Evolutionary conservation across 352 stramenopile genomes (phyloP), one percentile per base, ranked within the genome.

Genomic region (Pythium rhizo-oryzae): DNA sequence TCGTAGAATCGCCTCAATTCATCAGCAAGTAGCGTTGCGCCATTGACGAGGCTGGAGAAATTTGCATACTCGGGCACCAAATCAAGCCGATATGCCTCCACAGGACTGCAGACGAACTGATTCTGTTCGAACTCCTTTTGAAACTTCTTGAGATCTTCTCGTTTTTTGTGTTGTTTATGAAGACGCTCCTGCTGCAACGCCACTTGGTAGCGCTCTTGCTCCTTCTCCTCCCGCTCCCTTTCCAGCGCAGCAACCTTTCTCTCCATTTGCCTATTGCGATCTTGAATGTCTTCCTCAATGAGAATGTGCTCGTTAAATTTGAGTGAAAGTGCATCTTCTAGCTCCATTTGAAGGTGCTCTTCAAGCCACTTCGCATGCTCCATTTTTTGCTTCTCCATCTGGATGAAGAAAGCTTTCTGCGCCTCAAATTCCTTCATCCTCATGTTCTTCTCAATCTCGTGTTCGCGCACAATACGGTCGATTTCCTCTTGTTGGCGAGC

Each of bases 51-150:
- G 18, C 65, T 60, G 0, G 62, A 30, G 33, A 91, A 92, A 11
- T 81, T 65, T 6, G 76, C 72, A 47, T 74, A 82, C 9, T 78
- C 64, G 0, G 78, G 52, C 12, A 60, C 39, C 9, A 75, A n/a
- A 47, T 92, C 82, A n/a, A 92, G 63, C 16, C 43, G 61, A 56
- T 91, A 92, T 1, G 70, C 67, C 19, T 91, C 84, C 8, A 89
- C 75, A 7, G 82, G 65, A 67, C 81, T 91, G 25, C 78, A 89
- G 1, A 86, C 76, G 8, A 92, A 73, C 53, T 89, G 72, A 49
- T 83, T 79, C 52, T 82, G 74, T 70, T 92, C 84, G 30, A 92
- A 92, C n/a, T 79, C 76, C 8, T 67, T 71, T 55, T 91, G 82
- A 30, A 83, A 81, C 18, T 54, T 62, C 59, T 91, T 90, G 19